A percentile compares a stretch with the other conserved stretches of the same genome.
These are phyloP conservation scores for Ammopiptanthus mongolicus DNA, from an alignment of 306 rosid genomes.

Conservation along the genomic window DNA sequence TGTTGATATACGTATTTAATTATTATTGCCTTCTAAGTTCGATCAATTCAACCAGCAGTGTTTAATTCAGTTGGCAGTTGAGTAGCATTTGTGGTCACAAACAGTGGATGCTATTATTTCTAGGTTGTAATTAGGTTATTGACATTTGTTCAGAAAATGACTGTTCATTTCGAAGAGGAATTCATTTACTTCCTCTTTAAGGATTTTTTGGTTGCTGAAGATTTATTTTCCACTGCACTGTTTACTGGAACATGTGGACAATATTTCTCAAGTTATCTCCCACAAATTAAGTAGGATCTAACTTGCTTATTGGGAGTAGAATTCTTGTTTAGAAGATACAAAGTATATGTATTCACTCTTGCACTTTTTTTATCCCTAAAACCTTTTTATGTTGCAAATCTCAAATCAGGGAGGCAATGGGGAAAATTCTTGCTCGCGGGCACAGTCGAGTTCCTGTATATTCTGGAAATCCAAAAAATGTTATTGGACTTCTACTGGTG, in stretches of 20 bases:
- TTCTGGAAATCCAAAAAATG: slow-evolving; percentile 81
- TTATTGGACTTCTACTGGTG: slow-evolving; percentile 91
- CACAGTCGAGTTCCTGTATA: slow-evolving; percentile 99
- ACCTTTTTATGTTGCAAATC: background rate
- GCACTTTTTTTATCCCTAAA: background rate
- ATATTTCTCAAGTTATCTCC: slow-evolving; percentile 2
- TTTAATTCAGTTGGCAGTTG: background rate
- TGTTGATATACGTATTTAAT: background rate
- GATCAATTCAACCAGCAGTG: background rate
- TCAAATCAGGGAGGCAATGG: slow-evolving; percentile 94
- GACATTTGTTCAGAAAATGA: background rate
- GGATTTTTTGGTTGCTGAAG: background rate
- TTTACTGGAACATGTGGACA: slow-evolving; percentile 1
- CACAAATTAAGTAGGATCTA: background rate
- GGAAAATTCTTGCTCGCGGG: slow-evolving; percentile 92
- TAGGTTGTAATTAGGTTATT: too few species aligned
- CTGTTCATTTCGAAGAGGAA: background rate
- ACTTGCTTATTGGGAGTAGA: background rate
- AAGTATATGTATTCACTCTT: background rate
- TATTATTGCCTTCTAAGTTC: background rate
- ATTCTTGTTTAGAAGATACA: background rate
- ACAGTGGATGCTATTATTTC: background rate
- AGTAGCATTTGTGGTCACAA: background rate
- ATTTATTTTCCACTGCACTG: slow-evolving; percentile 16
- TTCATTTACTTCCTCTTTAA: background rate